Conservation (phyloP, 768 basidiomycete genomes). For the Pilatotrama ljubarskyi region DNA sequence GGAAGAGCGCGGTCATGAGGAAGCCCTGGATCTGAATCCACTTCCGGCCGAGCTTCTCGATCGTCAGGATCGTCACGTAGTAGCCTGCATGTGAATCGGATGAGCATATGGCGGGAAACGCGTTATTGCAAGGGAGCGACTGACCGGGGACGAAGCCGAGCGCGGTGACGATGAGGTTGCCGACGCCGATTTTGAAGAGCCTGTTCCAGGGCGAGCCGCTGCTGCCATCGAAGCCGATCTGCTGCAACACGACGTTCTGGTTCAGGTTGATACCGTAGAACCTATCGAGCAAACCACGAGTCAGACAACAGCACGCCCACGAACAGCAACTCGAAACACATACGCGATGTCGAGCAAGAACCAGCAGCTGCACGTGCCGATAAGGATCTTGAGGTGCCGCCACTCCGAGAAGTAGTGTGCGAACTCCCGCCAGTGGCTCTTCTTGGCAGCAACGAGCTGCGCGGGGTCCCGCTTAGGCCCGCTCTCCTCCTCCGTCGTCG, state of each 20-base stretch:
- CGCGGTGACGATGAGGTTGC: slow-evolving; percentile 69
- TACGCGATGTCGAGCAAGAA: slow-evolving; percentile 76
- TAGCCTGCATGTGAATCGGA: slow-evolving; percentile 48
- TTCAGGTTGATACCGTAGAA: slow-evolving; percentile 80
- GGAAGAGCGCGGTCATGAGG: slow-evolving; percentile 65
- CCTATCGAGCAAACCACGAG: slow-evolving; percentile 31
- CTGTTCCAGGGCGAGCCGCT: slow-evolving; percentile 60
- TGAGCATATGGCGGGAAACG: neutral
- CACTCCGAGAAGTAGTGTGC: slow-evolving; percentile 69
- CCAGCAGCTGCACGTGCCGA: slow-evolving; percentile 72
- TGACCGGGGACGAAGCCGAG: slow-evolving; percentile 79
- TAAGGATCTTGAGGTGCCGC: slow-evolving; percentile 63
- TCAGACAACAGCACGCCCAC: neutral
- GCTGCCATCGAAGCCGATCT: slow-evolving; percentile 67
- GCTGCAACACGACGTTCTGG: slow-evolving; percentile 73
- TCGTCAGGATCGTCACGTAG: slow-evolving; percentile 65
- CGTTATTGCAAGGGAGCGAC: too few relatives aligned
- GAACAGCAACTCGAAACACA: slow-evolving; percentile 14
- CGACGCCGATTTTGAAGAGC: slow-evolving; percentile 66
- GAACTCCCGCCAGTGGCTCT: slow-evolving; percentile 61
- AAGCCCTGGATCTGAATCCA: slow-evolving; percentile 78
- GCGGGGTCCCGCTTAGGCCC: neutral
- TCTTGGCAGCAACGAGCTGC: slow-evolving; percentile 38
- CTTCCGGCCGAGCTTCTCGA: slow-evolving; percentile 74
- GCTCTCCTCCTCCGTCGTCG: neutral